phyloP scores from a whole-genome alignment of 345 rosid species.

The Microthlaspi erraticum region DNA sequence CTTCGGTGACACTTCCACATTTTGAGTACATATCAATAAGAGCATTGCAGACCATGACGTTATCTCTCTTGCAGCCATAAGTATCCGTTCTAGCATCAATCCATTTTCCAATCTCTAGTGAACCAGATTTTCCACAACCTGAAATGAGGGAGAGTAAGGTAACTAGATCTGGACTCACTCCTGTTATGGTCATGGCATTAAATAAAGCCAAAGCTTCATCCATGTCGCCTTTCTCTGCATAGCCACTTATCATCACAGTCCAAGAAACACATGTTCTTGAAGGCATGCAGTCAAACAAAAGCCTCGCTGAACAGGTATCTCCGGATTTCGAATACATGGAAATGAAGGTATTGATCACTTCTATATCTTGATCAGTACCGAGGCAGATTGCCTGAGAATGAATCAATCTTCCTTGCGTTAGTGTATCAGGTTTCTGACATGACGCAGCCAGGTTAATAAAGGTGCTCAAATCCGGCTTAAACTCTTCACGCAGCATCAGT shows the following conservation, averaged over 20 bases:
- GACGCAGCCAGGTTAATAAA: constrained; percentile 63
- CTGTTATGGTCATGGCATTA: constrained; percentile 53
- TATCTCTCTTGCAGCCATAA: constrained; percentile 48
- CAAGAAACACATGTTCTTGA: constrained; percentile 68
- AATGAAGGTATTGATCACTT: constrained; percentile 58
- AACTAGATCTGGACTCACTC: constrained; percentile 59
- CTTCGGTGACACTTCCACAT: constrained; percentile 66
- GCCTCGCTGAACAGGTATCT: constrained; percentile 53
- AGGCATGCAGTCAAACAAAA: constrained; percentile 57
- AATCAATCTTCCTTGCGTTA: constrained; percentile 53
- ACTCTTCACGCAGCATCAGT: constrained; percentile 58
- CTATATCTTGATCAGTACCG: constrained; percentile 55
- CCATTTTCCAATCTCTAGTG: constrained; percentile 68
- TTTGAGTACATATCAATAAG: constrained; percentile 72
- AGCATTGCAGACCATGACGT: constrained; percentile 57
- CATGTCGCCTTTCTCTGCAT: constrained; percentile 65
- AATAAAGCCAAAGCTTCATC: constrained; percentile 62
- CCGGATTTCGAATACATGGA: constrained; percentile 71
- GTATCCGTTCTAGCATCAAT: constrained; percentile 52
- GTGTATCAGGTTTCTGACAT: constrained; percentile 48
- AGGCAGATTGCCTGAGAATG: constrained; percentile 59
- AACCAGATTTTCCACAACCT: constrained; percentile 60
- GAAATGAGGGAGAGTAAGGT: constrained; percentile 66
- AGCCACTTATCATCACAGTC: constrained; percentile 84
- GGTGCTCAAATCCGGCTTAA: constrained; percentile 61